Evolutionary conservation across 495 filamentous ascomycete genomes (phyloP).

Genomic region (Schizothecium vesticola): DNA sequence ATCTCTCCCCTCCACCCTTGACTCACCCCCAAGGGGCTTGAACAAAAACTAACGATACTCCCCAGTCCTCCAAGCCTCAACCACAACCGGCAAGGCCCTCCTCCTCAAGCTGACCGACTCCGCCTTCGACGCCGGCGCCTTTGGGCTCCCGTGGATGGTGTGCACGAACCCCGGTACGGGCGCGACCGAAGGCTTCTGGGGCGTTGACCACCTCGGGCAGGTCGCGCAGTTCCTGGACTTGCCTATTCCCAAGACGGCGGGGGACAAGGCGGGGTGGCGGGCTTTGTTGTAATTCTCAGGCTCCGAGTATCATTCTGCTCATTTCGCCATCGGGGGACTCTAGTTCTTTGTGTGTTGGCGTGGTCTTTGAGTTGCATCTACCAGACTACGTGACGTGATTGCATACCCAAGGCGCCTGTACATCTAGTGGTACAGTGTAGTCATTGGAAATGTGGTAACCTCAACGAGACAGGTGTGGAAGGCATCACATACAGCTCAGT

Average conservation of each 20-base stretch:
- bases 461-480: too few relatives aligned
- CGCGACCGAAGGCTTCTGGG: slow-evolving; percentile 60
- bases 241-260: slow-evolving; percentile 29
- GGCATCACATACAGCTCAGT: background rate
- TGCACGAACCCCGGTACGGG: slow-evolving; percentile 53
- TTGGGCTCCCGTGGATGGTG: slow-evolving; percentile 68
- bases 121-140: slow-evolving; percentile 57
- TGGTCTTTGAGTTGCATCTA: background rate
- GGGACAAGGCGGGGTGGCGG: slow-evolving; percentile 35
- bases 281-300: slow-evolving; percentile 17
- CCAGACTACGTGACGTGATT: background rate
- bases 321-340: background rate
- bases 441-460: background rate
- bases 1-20: background rate
- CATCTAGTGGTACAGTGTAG: background rate
- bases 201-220: slow-evolving; percentile 63
- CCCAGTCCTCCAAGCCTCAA: slow-evolving; percentile 28
- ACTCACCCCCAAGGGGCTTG: background rate
- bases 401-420: background rate
- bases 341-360: background rate
- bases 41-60: background rate
- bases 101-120: slow-evolving; percentile 52
- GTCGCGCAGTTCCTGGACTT: slow-evolving; percentile 58
- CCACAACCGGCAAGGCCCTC: slow-evolving; percentile 45
- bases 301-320: background rate